These are phyloP conservation scores for Hortiboletus campestris DNA, from an alignment of 768 basidiomycete species.

Conservation along the genomic window DNA sequence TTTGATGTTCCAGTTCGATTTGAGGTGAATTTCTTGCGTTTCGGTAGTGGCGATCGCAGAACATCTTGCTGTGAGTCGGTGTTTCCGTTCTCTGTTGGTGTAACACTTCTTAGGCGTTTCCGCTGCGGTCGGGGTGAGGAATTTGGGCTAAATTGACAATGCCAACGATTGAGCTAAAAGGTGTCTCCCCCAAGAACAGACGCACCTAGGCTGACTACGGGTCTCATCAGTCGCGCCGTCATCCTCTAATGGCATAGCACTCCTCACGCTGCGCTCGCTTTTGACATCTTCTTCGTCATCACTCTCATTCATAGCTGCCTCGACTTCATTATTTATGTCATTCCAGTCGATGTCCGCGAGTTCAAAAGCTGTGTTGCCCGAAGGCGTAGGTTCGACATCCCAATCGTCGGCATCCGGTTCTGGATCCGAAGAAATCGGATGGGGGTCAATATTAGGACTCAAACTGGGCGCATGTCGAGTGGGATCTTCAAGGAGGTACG, in stretches of 20 bases:
- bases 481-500: slow-evolving; percentile 70
- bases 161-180: slow-evolving; percentile 4
- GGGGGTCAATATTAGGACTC: slow-evolving; percentile 45
- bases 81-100: slow-evolving; percentile 60
- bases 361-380: slow-evolving; percentile 39
- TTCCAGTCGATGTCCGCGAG: slow-evolving; percentile 74
- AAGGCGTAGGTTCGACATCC: slow-evolving; percentile 46
- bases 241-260: slow-evolving; percentile 47
- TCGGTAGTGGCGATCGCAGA: slow-evolving; percentile 69
- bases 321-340: slow-evolving; percentile 82
- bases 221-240: slow-evolving; percentile 48
- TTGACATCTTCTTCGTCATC: slow-evolving; percentile 49
- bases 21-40: slow-evolving; percentile 73
- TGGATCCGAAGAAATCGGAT: slow-evolving; percentile 61
- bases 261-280: slow-evolving; percentile 43
- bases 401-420: slow-evolving; percentile 71
- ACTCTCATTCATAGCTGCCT: slow-evolving; percentile 81
- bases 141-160: slow-evolving; percentile 33
- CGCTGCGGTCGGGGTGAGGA: slow-evolving; percentile 49
- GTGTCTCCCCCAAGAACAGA: slow-evolving; percentile 22
- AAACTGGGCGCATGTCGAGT: slow-evolving; percentile 38
- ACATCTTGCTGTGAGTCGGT: slow-evolving; percentile 38
- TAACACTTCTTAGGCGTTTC: slow-evolving; percentile 70
- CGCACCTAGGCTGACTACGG: slow-evolving; percentile 45
- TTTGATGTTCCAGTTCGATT: slow-evolving; percentile 64